phyloP scores from a whole-genome alignment of 2,329 filamentous ascomycete species.

The Pochonia chlamydosporia region DNA sequence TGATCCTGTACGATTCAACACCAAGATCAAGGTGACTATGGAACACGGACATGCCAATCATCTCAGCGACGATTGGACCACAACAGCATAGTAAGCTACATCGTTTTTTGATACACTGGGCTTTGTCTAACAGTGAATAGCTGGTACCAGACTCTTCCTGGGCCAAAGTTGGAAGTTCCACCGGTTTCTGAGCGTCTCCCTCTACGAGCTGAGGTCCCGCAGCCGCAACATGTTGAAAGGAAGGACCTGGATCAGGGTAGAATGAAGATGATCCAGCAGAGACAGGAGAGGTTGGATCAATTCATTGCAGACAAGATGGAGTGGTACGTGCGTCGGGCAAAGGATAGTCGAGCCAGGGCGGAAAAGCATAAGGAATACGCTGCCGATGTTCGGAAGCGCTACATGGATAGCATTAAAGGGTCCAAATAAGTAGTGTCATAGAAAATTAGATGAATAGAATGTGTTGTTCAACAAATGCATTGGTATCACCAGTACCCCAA shows the following conservation, averaged over 20 bases:
- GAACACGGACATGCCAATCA: conserved; percentile 26
- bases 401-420: not conserved
- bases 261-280: conserved; percentile 10
- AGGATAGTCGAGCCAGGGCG: conserved; percentile 10
- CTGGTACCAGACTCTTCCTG: conserved; percentile 26
- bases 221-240: not conserved
- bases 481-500: too few species aligned
- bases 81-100: conserved; percentile 18
- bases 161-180: conserved; percentile 21
- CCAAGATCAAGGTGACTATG: conserved; percentile 20
- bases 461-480: not conserved
- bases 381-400: conserved; percentile 3
- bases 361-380: conserved; percentile 7
- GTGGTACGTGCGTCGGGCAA: conserved; percentile 15
- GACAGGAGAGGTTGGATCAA: conserved; percentile 10
- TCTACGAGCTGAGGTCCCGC: not conserved
- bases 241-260: not conserved
- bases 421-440: not conserved
- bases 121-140: not conserved
- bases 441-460: not conserved
- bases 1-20: conserved; percentile 26
- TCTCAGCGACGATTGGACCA: conserved; percentile 24
- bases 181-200: conserved; percentile 12
- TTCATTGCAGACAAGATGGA: conserved; percentile 17
- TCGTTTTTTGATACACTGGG: not conserved